Percentiles rank a stretch among this genome's conserved stretches.
These are phyloP conservation scores for Magnusiomyces ingens DNA, from an alignment of 1,139 yeast genomes.

Conservation along the genomic window DNA sequence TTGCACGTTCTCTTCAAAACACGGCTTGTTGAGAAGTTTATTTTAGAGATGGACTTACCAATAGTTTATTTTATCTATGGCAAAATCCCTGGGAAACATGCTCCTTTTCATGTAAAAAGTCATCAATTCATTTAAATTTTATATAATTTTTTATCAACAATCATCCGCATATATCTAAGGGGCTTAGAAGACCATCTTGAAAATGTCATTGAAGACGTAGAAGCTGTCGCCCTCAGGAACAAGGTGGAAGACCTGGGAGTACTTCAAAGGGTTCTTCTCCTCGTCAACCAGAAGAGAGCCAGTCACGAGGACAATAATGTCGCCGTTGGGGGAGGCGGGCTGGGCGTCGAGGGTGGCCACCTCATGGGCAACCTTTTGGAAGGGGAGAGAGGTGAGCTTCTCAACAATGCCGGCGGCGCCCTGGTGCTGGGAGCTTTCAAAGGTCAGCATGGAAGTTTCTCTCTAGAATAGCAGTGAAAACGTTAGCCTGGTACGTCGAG, in stretches of 20 bases:
- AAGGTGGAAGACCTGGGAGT: slow-evolving; percentile 95
- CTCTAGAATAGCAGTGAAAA: slow-evolving; percentile 34
- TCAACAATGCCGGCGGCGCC: slow-evolving; percentile 91
- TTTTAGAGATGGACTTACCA: no score
- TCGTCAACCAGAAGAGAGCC: slow-evolving; percentile 92
- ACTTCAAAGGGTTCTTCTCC: slow-evolving; percentile 90
- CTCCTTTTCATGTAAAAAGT: neutral
- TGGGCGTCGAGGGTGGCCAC: slow-evolving; percentile 95
- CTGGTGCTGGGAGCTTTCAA: slow-evolving; percentile 89
- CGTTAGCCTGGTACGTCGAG: neutral
- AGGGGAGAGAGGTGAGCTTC: slow-evolving; percentile 80
- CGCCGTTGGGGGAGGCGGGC: slow-evolving; percentile 81
- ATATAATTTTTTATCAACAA: neutral
- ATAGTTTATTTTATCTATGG: no score
- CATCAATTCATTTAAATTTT: neutral
- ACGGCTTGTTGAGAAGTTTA: no score
- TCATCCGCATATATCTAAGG: neutral
- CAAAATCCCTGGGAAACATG: no score
- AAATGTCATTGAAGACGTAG: slow-evolving; percentile 92
- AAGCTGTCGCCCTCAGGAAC: slow-evolving; percentile 87
- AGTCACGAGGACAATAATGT: slow-evolving; percentile 94
- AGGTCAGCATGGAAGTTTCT: slow-evolving; percentile 95
- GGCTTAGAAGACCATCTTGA: slow-evolving; percentile 50
- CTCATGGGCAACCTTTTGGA: slow-evolving; percentile 87
- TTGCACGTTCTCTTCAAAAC: no score